phyloP scores from a whole-genome alignment of 2,329 filamentous ascomycete genomes.

The Cordyceps cicadae region DNA sequence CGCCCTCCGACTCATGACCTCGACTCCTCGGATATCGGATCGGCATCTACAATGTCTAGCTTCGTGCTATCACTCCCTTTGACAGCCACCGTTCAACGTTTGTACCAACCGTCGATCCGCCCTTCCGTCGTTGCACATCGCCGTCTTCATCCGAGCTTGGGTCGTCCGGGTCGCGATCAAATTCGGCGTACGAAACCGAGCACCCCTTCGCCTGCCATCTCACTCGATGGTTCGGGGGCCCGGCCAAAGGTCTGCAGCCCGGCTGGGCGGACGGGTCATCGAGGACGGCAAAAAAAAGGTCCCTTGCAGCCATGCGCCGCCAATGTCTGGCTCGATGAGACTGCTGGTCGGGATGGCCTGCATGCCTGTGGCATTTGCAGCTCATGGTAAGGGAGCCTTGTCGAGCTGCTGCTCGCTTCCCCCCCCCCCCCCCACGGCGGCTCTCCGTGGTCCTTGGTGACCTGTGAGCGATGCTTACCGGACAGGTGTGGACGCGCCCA shows the following conservation, averaged over 20 bases:
- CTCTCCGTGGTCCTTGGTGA: background rate
- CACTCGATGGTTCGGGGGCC: background rate
- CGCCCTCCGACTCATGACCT: background rate
- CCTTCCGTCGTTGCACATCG: too few species aligned
- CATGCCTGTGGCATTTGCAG: conserved; percentile 11
- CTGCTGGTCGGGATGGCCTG: conserved; percentile 7
- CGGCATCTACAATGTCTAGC: background rate
- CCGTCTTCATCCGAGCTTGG: too few species aligned
- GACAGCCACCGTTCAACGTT: too few species aligned
- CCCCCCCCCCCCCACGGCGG: conserved; percentile 11
- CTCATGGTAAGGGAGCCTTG: conserved; percentile 14
- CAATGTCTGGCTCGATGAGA: conserved; percentile 13
- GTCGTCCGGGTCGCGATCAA: background rate
- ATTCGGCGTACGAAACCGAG: background rate
- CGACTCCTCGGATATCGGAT: background rate
- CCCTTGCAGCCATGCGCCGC: background rate
- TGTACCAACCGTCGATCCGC: background rate
- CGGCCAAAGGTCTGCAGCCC: too few species aligned
- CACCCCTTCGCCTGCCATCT: background rate
- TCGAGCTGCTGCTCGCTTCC: conserved; percentile 11
- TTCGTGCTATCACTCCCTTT: background rate
- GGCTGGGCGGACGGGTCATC: background rate
- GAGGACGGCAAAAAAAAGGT: background rate
- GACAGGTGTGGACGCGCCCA: background rate
- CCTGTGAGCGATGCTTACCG: background rate